Conservation (phyloP, 2,329 filamentous ascomycete genomes). For the Graphilbum sp. region DNA sequence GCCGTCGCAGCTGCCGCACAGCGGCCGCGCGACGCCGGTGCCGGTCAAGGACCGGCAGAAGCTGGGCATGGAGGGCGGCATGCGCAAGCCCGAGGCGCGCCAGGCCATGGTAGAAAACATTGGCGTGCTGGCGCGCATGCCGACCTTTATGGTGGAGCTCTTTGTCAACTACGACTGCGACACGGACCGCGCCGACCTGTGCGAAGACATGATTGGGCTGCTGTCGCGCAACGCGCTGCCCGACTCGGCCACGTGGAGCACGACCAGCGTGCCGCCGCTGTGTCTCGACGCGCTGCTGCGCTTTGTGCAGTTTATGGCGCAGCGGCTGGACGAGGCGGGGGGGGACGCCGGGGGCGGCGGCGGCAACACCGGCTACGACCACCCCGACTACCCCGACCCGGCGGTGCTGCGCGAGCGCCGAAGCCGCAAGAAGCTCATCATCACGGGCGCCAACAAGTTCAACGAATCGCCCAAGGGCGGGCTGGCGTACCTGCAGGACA, state of each 20-base stretch:
- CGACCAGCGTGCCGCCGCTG: constrained; percentile 87
- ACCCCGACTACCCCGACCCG: constrained; percentile 51
- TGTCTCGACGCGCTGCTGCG: constrained; percentile 84
- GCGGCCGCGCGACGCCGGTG: constrained; percentile 70
- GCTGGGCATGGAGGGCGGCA: constrained; percentile 79
- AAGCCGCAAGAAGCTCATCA: constrained; percentile 70
- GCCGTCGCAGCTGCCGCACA: constrained; percentile 57
- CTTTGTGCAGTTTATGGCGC: constrained; percentile 82
- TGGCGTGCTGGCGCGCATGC: constrained; percentile 79
- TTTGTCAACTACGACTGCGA: constrained; percentile 99
- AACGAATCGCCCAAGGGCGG: constrained; percentile 89
- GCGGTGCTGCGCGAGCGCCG: constrained; percentile 53
- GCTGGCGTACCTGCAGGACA: constrained; percentile 66
- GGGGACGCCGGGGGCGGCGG: too few species aligned
- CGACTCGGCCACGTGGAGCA: constrained; percentile 97
- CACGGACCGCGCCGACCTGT: constrained; percentile 76
- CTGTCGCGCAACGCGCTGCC: constrained; percentile 89
- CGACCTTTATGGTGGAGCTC: constrained; percentile 84
- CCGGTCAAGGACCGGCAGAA: constrained; percentile 85
- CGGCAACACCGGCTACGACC: too few species aligned
- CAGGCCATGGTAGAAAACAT: constrained; percentile 98
- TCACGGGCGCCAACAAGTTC: constrained; percentile 77
- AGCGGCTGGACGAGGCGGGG: constrained; percentile 63
- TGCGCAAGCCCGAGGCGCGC: constrained; percentile 81
- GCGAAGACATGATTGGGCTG: constrained; percentile 87